These are phyloP conservation scores for Leccinum broughii DNA, from an alignment of 768 basidiomycete genomes.

Conservation along the genomic window DNA sequence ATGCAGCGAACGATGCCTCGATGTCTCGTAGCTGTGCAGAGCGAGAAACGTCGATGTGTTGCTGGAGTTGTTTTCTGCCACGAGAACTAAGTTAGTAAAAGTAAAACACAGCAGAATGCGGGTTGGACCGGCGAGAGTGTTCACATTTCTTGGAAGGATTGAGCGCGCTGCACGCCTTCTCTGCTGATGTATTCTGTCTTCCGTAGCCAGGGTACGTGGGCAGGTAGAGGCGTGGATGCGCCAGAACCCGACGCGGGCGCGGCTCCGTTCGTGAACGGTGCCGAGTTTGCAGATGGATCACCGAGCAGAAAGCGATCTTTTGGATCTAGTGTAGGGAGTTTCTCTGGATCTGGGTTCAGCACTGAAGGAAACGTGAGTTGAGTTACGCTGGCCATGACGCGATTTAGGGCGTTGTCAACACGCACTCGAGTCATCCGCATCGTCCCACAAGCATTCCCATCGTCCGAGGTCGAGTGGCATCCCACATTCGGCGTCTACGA, in stretches of 20 bases:
- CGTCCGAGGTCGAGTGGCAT: constrained; percentile 91
- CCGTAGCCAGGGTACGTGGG: constrained; percentile 85
- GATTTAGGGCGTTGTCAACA: background rate
- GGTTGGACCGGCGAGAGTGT: constrained; percentile 20
- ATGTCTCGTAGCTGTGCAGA: constrained; percentile 76
- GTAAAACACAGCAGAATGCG: background rate
- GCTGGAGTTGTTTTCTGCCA: constrained; percentile 48
- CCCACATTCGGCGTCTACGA: constrained; percentile 94
- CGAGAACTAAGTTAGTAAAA: background rate
- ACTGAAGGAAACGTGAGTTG: constrained; percentile 28
- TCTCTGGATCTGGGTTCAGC: constrained; percentile 66
- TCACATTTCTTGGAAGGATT: constrained; percentile 55
- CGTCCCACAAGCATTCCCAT: constrained; percentile 83
- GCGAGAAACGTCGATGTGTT: constrained; percentile 69
- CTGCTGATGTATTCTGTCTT: constrained; percentile 88
- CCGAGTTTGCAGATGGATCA: constrained; percentile 53
- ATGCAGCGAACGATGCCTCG: constrained; percentile 69
- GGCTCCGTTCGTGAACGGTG: constrained; percentile 42
- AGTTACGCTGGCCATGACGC: background rate
- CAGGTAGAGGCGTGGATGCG: constrained; percentile 46
- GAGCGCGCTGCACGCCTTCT: constrained; percentile 49
- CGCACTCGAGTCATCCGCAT: constrained; percentile 64
- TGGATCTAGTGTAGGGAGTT: constrained; percentile 64
- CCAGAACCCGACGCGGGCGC: constrained; percentile 38
- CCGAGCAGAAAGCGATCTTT: constrained; percentile 75